Evolutionary conservation across 306 rosid genomes (phyloP).

Genomic region (Dryas alaskensis): DNA sequence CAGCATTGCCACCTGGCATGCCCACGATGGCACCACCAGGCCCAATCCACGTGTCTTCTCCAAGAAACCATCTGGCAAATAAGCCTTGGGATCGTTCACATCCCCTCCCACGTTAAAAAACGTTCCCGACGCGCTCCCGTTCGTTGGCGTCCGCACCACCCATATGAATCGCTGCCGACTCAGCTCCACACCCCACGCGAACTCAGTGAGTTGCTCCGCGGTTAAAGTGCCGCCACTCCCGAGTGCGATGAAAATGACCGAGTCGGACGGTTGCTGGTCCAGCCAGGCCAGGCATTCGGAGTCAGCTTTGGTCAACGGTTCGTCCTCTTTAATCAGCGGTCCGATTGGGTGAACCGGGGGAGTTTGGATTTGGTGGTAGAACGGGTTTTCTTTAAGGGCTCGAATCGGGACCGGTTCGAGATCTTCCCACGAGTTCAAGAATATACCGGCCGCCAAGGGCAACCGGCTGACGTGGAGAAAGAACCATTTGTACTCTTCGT

Average conservation of each 20-base stretch:
- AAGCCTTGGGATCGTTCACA: conserved; percentile 7
- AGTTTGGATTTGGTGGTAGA: conserved; percentile 20
- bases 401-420: conserved; percentile 29
- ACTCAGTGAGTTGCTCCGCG: conserved; percentile 28
- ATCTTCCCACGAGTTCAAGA: conserved; percentile 46
- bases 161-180: conserved; percentile 45
- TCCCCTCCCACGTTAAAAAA: conserved; percentile 33
- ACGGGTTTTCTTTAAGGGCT: conserved; percentile 38
- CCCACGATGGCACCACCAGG: conserved; percentile 38
- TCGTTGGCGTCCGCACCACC: conserved; percentile 29
- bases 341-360: conserved; percentile 37
- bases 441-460: conserved; percentile 30
- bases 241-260: conserved; percentile 36
- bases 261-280: conserved; percentile 31
- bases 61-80: conserved; percentile 41
- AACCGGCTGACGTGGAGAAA: conserved; percentile 28
- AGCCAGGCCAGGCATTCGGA: conserved; percentile 39
- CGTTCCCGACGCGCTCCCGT: not conserved
- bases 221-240: conserved; percentile 44
- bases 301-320: not conserved
- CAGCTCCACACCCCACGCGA: conserved; percentile 45
- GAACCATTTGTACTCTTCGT: conserved; percentile 40
- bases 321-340: conserved; percentile 36
- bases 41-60: conserved; percentile 34
- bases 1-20: conserved; percentile 32